A percentile compares a stretch with the other conserved stretches of the same genome.
Conservation (phyloP, 805 yeast species). For the Wickerhamiella vanderwaltii region DNA sequence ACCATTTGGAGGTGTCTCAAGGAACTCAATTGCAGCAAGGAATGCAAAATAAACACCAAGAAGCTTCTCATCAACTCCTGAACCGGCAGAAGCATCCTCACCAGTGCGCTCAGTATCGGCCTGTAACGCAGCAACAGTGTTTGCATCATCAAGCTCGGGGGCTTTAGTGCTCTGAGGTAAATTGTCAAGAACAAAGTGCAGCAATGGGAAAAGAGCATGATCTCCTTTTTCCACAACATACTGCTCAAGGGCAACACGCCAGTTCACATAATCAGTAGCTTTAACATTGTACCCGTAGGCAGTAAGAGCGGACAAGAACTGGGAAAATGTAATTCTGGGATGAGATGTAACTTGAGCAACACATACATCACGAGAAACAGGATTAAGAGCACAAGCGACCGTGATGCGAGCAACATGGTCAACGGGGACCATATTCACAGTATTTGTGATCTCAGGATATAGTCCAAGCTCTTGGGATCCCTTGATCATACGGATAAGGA, state of each 20-base stretch:
- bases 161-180: slow-evolving; percentile 86
- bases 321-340: slow-evolving; percentile 74
- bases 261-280: slow-evolving; percentile 53
- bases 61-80: slow-evolving; percentile 56
- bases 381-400: slow-evolving; percentile 69
- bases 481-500: slow-evolving; percentile 84
- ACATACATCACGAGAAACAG: slow-evolving; percentile 43
- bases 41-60: slow-evolving; percentile 72
- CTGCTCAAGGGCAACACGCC: slow-evolving; percentile 68
- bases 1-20: slow-evolving; percentile 49
- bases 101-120: slow-evolving; percentile 54
- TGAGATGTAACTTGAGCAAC: slow-evolving; percentile 98
- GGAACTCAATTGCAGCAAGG: slow-evolving; percentile 65
- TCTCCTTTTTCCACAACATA: slow-evolving; percentile 67
- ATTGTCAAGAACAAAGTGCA: slow-evolving; percentile 88
- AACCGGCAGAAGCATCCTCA: slow-evolving; percentile 53
- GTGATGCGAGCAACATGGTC: slow-evolving; percentile 94
- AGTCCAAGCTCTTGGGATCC: slow-evolving; percentile 83
- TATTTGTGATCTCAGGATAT: slow-evolving; percentile 75
- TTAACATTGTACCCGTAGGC: slow-evolving; percentile 61
- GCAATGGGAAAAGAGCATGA: slow-evolving; percentile 80
- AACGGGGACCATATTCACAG: slow-evolving; percentile 93
- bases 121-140: slow-evolving; percentile 59
- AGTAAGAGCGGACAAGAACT: slow-evolving; percentile 53
- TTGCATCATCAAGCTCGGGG: slow-evolving; percentile 83